Evolutionary conservation across 305 asterid species (phyloP), one percentile per base, ranked within the genome.

Genomic region (Rubia tinctorum): DNA sequence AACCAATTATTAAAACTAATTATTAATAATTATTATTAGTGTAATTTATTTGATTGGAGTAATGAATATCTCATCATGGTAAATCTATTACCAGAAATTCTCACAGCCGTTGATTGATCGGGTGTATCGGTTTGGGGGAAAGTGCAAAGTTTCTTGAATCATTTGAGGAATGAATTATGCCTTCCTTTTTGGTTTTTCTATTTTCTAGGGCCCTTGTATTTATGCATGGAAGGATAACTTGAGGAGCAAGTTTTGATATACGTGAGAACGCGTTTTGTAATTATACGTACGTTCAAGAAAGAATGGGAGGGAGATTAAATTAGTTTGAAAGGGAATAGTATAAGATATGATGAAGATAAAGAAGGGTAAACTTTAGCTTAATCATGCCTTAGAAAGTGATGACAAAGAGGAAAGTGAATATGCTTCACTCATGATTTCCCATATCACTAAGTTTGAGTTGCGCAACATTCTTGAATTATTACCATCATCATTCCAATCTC

Each of bases 31-130:
- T 65, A 40, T 60, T 66, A n/a, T 45, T 9, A 4, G 10, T 42
- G 7, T 42, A 5, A 1, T 12, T 71, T 72, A 75, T 55, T 73
- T 84, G 86, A 86, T 80, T 82, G 82, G 81, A 79, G 91, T 80
- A 89, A 89, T 91, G 85, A 87, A 86, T 73, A 77, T 80, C 81
- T 82, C 82, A 82, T 82, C 79, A 76, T 79, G 68, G 47, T 73
- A 75, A 72, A 71, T 20, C 49, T 18, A 17, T 45, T 0, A 1
- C 44, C 22, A 22, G 30, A 13, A 53, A 74, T 68, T 77, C 75
- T 77, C 60, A 27, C 71, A 70, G 80, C 81, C 82, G 74, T 77
- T 64, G 76, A 79, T 82, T 64, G 76, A 79, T 81, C 75, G 74
- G 53, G 68, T 74, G 73, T 76, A 82, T 79, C 79, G 79, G 66